Conservation (phyloP, 768 basidiomycete genomes). For the Pulveroboletus sp. region DNA sequence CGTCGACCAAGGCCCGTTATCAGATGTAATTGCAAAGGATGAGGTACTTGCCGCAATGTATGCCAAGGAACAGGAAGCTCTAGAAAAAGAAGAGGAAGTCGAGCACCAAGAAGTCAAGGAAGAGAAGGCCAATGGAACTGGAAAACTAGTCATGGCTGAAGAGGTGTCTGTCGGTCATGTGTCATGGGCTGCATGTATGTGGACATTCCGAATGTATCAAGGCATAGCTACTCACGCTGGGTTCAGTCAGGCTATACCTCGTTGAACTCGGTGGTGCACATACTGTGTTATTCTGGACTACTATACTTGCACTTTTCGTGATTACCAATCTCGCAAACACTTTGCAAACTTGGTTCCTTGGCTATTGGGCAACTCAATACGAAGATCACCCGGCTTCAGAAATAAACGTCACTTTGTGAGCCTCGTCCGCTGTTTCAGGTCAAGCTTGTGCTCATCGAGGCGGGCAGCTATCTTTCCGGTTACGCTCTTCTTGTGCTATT, state of each 20-base stretch:
- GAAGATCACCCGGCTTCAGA: not conserved
- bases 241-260: not conserved
- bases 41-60: not conserved
- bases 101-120: not conserved
- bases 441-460: not conserved
- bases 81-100: not conserved
- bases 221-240: not conserved
- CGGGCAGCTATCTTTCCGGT: not conserved
- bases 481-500: not conserved
- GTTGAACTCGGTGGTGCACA: not conserved
- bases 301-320: not conserved
- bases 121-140: not conserved
- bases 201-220: not conserved
- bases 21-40: not conserved
- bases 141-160: not conserved
- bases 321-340: not conserved
- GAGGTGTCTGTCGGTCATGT: not conserved
- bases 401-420: not conserved
- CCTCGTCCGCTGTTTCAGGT: not conserved
- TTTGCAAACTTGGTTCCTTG: constrained; percentile 2
- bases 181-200: constrained; percentile 1
- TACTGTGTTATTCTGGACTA: not conserved
- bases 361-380: constrained; percentile 3
- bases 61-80: not conserved
- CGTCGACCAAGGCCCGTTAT: not conserved